Base-by-base conservation (phyloP, 192 early-diverging fungal genomes). In the Coemansia sp. region DNA sequence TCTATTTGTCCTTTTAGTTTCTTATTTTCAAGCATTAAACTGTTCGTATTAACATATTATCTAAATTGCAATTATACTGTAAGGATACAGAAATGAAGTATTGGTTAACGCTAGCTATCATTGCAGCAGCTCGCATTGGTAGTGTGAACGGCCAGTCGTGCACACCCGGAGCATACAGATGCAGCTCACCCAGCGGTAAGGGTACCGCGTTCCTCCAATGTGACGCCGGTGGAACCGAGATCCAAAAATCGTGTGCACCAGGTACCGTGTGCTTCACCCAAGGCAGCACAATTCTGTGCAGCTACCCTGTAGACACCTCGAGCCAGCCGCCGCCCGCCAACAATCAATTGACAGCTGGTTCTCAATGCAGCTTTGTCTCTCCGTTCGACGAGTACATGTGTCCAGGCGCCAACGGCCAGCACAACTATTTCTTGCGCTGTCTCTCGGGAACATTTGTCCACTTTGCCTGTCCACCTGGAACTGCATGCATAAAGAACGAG, bases 261-360 rank as follows among this genome's bases (percentile, higher is more conserved):
- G 78, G 78, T 19, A 80, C 78, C 3, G 69, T 75, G 0, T 80
- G 78, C 51, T 80, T 67, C 41, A 57, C 72, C n/a, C 69, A 75
- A 21, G 78, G 78, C 23, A 59, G 43, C 53, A 63, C 69, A 11
- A 80, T 80, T 51, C 49, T 80, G 25, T 80, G 78, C 51, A 64
- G 69, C 54, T 75, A 65, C 17, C 65, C 77, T 0, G 63, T 75
- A 11, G 56, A 61, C 45, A 52, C 67, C 4, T 67, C 67, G 4
- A 73, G 57, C 48, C 60, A 67, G 39, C 65, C 60, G 6, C 37
- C 64, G 5, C 68, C 68, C 2, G 71, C 72, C 6, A 71, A 43
- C 31, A 45, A 29, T 8, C 48, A 61, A 0, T 29, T 75, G 26
- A 59, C 50, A 0, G 68, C 59, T 4, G 78, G 78, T 26, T 69